Evolutionary conservation across 1,284 basidiomycete species (phyloP).

Genomic region (Anthracocystis panici-leucophaei): DNA sequence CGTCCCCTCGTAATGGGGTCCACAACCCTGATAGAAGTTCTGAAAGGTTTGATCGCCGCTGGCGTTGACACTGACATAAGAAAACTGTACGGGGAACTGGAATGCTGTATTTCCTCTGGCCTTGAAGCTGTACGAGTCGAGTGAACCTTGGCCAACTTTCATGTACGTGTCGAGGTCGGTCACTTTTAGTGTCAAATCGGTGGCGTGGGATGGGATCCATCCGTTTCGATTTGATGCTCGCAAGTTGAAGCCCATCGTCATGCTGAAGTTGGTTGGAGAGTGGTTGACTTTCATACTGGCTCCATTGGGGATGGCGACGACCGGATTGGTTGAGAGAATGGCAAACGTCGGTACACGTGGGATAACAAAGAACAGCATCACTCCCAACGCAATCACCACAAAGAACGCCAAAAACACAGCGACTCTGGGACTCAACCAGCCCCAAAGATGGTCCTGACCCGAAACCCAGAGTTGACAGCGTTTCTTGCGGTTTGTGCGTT

Average conservation of each 20-base stretch:
- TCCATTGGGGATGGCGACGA: constrained; percentile 55
- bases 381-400: constrained; percentile 33
- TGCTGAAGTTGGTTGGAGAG: constrained; percentile 55
- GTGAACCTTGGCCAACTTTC: constrained; percentile 47
- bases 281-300: constrained; percentile 51
- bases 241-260: constrained; percentile 61
- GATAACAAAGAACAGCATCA: constrained; percentile 62
- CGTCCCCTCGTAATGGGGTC: constrained; percentile 30
- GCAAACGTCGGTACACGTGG: constrained; percentile 61
- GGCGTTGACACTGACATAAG: constrained; percentile 51
- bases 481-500: constrained; percentile 31
- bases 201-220: constrained; percentile 47
- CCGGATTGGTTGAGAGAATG: constrained; percentile 49
- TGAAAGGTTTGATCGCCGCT: constrained; percentile 58
- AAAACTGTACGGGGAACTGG: constrained; percentile 54
- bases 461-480: constrained; percentile 47
- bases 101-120: constrained; percentile 44
- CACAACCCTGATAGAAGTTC: constrained; percentile 55
- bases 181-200: constrained; percentile 45
- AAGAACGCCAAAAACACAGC: constrained; percentile 59
- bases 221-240: constrained; percentile 51
- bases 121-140: constrained; percentile 31
- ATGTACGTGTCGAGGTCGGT: constrained; percentile 44
- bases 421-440: constrained; percentile 51
- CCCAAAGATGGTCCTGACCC: constrained; percentile 55